Evolutionary conservation across 2,329 filamentous ascomycete genomes (phyloP), one percentile per base, ranked within the genome.

Genomic region (Aureobasidium vineae): DNA sequence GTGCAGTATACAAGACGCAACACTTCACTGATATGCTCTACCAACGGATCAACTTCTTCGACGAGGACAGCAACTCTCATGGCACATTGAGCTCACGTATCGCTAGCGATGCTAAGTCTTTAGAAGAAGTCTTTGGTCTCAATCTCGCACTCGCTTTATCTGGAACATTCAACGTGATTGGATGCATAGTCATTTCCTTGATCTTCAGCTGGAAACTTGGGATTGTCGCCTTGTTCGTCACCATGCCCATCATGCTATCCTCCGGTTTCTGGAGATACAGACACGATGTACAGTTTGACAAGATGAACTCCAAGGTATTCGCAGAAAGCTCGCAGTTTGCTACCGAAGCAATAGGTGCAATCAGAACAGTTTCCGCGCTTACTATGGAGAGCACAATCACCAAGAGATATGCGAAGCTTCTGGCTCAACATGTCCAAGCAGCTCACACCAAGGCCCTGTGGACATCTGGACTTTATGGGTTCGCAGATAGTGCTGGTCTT

Each of bases 331-430:
- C 76, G 45, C 71, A 71, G 6, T 70, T 77, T 26, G 77, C 77
- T 19, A 72, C 76, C 0, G 75, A 77, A 61, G 75, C 75, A 13
- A 72, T 77, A 23, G 71, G 71, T 2, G 71, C 75, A 0, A 77
- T 77, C 53, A 70, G 73, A n/a, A 77, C 76, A 7, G 7, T 72
- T 87, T 33, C 86, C 88, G 81, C 86, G 0, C 78, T 90, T 33
- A 88, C 86, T 0, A 82, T 90, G 68, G 88, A 90, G 71, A 79
- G 85, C 63, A 77, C 79, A 2, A 88, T 90, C 68, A 79, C 82
- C 79, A 85, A 65, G 63, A 71, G 78, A 36, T 90, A 90, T 71
- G 77, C 82, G 23, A 71, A 68, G 0, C 79, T 90, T 2, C 80
- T 90, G 11, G 73, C 75, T 6, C 75, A 80, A 2, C 88, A 90